phyloP scores from a whole-genome alignment of 768 basidiomycete species.

The Suillus subluteus region DNA sequence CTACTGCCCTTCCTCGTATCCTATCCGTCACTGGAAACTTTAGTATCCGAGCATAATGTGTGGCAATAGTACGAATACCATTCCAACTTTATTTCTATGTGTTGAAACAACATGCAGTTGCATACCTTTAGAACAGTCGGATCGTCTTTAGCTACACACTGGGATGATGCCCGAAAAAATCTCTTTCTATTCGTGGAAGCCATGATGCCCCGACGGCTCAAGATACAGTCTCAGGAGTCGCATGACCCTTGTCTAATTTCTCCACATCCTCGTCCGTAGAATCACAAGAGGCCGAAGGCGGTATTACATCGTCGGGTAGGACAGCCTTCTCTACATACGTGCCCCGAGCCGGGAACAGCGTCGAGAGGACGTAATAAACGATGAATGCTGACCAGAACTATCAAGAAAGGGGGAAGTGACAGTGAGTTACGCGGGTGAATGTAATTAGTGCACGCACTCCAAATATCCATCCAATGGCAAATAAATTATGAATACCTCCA shows the following conservation, averaged over 20 bases:
- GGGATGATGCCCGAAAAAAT: not conserved
- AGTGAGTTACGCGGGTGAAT: not conserved
- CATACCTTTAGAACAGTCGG: not conserved
- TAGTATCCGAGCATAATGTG: not conserved
- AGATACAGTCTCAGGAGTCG: not conserved
- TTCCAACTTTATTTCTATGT: not conserved
- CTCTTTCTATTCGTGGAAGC: not conserved
- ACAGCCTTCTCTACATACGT: slow-evolving; percentile 14
- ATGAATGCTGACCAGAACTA: slow-evolving; percentile 15
- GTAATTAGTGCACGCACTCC: slow-evolving; percentile 7
- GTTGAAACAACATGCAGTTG: not conserved
- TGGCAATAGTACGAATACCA: not conserved
- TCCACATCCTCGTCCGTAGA: slow-evolving; percentile 10
- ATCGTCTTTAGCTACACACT: not conserved
- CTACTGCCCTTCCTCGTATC: slow-evolving; percentile 15
- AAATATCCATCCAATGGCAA: slow-evolving; percentile 16
- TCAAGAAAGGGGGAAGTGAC: not conserved
- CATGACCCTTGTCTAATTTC: slow-evolving; percentile 1
- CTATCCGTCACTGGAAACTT: not conserved
- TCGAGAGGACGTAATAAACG: slow-evolving; percentile 13
- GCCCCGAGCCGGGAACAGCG: slow-evolving; percentile 11
- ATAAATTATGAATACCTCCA: slow-evolving; percentile 12
- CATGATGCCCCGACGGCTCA: not conserved
- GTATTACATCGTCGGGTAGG: slow-evolving; percentile 10
- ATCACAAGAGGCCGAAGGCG: not conserved